phyloP scores from a whole-genome alignment of 2,329 filamentous ascomycete genomes.

The Nemania serpens region DNA sequence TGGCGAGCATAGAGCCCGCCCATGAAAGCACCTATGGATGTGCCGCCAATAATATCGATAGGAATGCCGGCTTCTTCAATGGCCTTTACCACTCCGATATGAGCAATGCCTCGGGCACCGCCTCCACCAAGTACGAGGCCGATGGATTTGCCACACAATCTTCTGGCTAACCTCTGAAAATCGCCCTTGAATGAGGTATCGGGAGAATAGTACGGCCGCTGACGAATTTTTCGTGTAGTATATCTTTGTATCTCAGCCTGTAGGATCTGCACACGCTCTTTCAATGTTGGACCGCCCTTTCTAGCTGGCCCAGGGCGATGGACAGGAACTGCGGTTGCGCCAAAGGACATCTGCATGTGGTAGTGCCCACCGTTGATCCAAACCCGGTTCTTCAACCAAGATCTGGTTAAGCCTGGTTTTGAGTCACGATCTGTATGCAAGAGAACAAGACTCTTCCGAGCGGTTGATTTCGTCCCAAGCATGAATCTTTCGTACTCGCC shows the following conservation, averaged over 20 bases:
- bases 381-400: conserved; percentile 88
- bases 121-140: conserved; percentile 93
- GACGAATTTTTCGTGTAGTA: conserved; percentile 88
- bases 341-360: conserved; percentile 94
- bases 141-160: conserved; percentile 91
- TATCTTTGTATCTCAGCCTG: conserved; percentile 99
- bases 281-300: conserved; percentile 82
- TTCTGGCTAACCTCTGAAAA: conserved; percentile 88
- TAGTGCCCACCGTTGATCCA: conserved; percentile 99
- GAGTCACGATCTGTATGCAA: conserved; percentile 90
- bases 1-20: conserved; percentile 94
- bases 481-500: conserved; percentile 97
- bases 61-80: conserved; percentile 96
- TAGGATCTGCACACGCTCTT: conserved; percentile 89
- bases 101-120: conserved; percentile 87
- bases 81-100: conserved; percentile 91
- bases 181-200: conserved; percentile 95
- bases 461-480: conserved; percentile 95
- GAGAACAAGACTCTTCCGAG: conserved; percentile 88
- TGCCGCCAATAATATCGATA: conserved; percentile 93
- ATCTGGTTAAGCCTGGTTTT: conserved; percentile 78
- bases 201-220: conserved; percentile 85
- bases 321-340: conserved; percentile 74
- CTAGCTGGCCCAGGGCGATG: conserved; percentile 67
- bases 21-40: conserved; percentile 94